Conservation (phyloP, 768 basidiomycete genomes). For the Clitopilus hobsonii region DNA sequence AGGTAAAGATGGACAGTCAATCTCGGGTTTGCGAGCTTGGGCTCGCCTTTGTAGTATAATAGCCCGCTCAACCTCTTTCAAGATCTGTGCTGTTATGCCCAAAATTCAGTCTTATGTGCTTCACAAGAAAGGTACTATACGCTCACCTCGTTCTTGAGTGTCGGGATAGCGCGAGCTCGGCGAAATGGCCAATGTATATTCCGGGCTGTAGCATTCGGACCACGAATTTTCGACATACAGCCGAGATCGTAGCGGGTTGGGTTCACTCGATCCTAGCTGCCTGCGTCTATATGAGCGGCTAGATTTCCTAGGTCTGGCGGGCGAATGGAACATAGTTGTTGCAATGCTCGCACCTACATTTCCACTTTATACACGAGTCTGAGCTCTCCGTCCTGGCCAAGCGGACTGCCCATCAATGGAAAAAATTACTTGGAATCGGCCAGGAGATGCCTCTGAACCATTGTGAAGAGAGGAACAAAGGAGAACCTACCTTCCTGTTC, state of each 20-base stretch:
- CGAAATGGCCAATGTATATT: neutral
- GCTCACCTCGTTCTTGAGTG: constrained; percentile 3
- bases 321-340: neutral
- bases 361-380: too few relatives aligned
- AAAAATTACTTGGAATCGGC: too few relatives aligned
- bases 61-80: constrained; percentile 7
- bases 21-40: constrained; percentile 3
- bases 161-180: neutral
- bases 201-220: neutral
- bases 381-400: too few relatives aligned
- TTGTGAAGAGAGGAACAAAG: neutral
- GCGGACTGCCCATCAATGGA: too few relatives aligned
- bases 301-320: neutral
- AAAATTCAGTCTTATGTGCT: neutral
- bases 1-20: neutral
- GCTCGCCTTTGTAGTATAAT: constrained; percentile 5
- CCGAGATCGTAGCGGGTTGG: neutral
- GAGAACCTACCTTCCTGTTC: neutral
- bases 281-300: neutral
- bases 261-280: neutral
- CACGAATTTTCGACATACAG: neutral
- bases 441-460: too few relatives aligned
- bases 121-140: neutral
- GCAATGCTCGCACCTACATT: neutral
- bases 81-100: constrained; percentile 7